phyloP scores from a whole-genome alignment of 306 rosid genomes.

The Ceratonia siliqua region DNA sequence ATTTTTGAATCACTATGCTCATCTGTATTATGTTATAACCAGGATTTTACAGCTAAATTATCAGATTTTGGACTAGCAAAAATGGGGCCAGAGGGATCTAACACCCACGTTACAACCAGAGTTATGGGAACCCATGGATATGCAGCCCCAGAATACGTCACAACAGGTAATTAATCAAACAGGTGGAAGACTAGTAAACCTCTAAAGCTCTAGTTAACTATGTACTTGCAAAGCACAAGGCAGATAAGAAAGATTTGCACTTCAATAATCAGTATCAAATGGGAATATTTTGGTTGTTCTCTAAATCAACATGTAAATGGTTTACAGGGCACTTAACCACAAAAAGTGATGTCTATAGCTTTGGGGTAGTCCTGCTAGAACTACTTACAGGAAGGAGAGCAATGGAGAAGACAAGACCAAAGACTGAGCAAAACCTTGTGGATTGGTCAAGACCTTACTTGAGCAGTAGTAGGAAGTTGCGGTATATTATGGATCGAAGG shows the following conservation, averaged over 20 bases:
- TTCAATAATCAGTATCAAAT: background rate
- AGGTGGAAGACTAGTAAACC: too few relatives aligned
- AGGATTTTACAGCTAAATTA: constrained; percentile 74
- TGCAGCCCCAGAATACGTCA: constrained; percentile 85
- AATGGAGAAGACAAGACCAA: constrained; percentile 49
- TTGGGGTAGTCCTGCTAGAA: constrained; percentile 82
- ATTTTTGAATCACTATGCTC: too few relatives aligned
- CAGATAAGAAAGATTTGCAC: too few relatives aligned
- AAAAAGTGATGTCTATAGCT: constrained; percentile 84
- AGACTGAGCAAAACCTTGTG: constrained; percentile 55
- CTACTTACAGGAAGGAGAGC: constrained; percentile 73
- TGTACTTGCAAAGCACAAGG: too few relatives aligned
- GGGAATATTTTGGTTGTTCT: too few relatives aligned
- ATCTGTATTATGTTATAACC: constrained; percentile 49
- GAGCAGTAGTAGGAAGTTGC: constrained; percentile 56
- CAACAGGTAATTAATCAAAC: constrained; percentile 45
- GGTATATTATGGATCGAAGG: constrained; percentile 52
- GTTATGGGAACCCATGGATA: constrained; percentile 83
- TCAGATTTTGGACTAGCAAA: constrained; percentile 84
- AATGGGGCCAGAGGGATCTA: constrained; percentile 78
- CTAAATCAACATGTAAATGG: background rate
- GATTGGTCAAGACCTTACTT: constrained; percentile 80
- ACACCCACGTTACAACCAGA: constrained; percentile 59
- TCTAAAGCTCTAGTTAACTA: too few relatives aligned
- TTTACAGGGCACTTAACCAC: constrained; percentile 72